phyloP scores from a whole-genome alignment of 2,329 filamentous ascomycete genomes.

The Colletotrichum destructivum region DNA sequence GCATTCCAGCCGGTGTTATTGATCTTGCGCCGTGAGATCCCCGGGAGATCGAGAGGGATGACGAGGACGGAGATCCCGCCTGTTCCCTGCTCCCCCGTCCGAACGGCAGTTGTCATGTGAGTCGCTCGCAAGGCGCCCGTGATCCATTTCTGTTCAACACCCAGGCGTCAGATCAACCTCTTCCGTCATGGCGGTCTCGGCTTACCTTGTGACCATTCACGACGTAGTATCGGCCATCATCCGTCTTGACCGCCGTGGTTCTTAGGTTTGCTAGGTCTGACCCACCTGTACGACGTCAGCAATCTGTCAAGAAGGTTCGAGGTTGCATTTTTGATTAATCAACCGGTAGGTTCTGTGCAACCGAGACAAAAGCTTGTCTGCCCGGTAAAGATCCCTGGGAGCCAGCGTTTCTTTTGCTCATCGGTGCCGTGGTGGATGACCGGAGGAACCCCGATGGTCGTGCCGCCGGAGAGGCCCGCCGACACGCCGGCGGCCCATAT shows the following conservation, averaged over 20 bases:
- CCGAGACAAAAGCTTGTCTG: constrained; percentile 74
- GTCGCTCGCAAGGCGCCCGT: constrained; percentile 73
- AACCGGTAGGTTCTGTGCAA: constrained; percentile 74
- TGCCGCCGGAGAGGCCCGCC: constrained; percentile 71
- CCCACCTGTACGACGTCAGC: constrained; percentile 4
- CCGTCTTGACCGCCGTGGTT: constrained; percentile 67
- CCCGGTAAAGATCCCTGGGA: constrained; percentile 71
- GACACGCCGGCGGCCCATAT: constrained; percentile 68
- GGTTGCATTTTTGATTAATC: constrained; percentile 50
- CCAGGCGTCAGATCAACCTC: neutral
- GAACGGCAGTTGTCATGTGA: constrained; percentile 73
- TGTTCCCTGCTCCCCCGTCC: constrained; percentile 69
- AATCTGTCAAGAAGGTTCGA: too few species aligned
- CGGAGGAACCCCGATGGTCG: constrained; percentile 74
- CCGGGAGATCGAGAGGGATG: constrained; percentile 65
- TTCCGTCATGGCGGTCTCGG: too few species aligned
- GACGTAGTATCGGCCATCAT: constrained; percentile 66
- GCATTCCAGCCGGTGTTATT: constrained; percentile 73
- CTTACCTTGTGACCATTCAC: constrained; percentile 70
- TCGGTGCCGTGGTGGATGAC: constrained; percentile 73
- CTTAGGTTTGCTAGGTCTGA: constrained; percentile 70
- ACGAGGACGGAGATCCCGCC: constrained; percentile 71
- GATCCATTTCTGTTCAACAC: constrained; percentile 72
- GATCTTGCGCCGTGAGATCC: constrained; percentile 68
- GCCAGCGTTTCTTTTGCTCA: constrained; percentile 71